Conservation (phyloP, 345 rosid genomes). For the Syzygium grande region DNA sequence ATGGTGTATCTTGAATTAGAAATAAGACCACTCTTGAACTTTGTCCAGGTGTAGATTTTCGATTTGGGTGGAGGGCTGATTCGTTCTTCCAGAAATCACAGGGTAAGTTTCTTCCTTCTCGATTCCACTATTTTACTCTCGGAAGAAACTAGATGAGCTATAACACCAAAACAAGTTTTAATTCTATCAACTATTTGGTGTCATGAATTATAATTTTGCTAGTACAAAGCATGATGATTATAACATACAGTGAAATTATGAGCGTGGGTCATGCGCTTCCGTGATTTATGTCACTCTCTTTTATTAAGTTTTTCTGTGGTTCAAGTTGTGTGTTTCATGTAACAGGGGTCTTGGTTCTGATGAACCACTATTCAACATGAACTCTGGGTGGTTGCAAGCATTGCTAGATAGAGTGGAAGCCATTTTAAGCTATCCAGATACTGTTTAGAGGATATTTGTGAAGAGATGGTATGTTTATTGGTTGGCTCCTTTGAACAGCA, state of each 20-base stretch:
- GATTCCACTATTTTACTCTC: not conserved
- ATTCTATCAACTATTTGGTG: not conserved
- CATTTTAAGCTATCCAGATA: constrained; percentile 41
- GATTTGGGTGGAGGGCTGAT: constrained; percentile 91
- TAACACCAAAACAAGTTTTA: not conserved
- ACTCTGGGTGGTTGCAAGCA: constrained; percentile 72
- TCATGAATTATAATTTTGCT: not conserved
- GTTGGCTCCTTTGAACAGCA: not conserved
- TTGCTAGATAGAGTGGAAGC: constrained; percentile 83
- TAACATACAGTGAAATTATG: not conserved
- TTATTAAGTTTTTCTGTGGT: not conserved
- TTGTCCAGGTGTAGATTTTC: constrained; percentile 76
- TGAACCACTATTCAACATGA: constrained; percentile 80
- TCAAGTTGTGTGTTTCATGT: constrained; percentile 9
- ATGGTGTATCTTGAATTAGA: constrained; percentile 66
- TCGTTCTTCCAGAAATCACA: constrained; percentile 75
- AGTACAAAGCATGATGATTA: not conserved
- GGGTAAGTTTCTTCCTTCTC: constrained; percentile 42
- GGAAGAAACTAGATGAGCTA: not conserved
- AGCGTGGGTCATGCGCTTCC: not conserved
- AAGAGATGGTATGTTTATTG: not conserved
- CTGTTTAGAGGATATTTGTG: not conserved
- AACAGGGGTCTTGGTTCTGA: constrained; percentile 71
- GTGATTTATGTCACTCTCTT: not conserved
- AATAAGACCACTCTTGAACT: constrained; percentile 76